A percentile compares a stretch with the other conserved stretches of the same genome.
Evolutionary conservation across 2,329 filamentous ascomycete species (phyloP).

Genomic region (Myriosclerotinia curreyana): DNA sequence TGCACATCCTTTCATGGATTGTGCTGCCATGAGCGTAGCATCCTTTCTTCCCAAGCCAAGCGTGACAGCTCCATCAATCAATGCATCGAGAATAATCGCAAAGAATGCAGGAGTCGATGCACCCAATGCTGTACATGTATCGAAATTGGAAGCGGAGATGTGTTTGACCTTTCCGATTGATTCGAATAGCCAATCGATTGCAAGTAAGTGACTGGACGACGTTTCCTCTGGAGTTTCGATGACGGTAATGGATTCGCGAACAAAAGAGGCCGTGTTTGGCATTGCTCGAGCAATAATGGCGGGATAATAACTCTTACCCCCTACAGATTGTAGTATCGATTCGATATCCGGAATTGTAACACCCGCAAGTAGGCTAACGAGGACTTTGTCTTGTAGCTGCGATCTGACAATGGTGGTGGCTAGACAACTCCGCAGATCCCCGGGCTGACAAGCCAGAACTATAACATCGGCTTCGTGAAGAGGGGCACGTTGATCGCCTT

Average conservation of each 20-base stretch:
- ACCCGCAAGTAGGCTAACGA: slow-evolving; percentile 15
- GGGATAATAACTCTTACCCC: slow-evolving; percentile 11
- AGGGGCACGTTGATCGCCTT: slow-evolving; percentile 66
- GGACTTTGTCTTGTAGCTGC: slow-evolving; percentile 15
- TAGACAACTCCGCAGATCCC: slow-evolving; percentile 66
- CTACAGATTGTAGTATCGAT: slow-evolving; percentile 9
- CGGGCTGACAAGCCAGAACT: slow-evolving; percentile 70
- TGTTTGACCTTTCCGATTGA: slow-evolving; percentile 16
- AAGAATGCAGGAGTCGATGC: slow-evolving; percentile 21
- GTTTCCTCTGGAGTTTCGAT: slow-evolving; percentile 11
- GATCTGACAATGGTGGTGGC: slow-evolving; percentile 40
- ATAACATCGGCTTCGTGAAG: slow-evolving; percentile 64
- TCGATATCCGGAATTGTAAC: slow-evolving; percentile 17
- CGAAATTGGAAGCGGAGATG: slow-evolving; percentile 5
- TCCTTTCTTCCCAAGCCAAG: slow-evolving; percentile 56
- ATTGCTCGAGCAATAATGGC: slow-evolving; percentile 13
- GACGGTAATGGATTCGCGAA: slow-evolving; percentile 14
- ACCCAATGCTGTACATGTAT: slow-evolving; percentile 42
- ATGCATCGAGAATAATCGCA: slow-evolving; percentile 18
- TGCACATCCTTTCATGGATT: slow-evolving; percentile 53
- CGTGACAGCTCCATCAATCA: slow-evolving; percentile 21
- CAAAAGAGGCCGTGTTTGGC: slow-evolving; percentile 17
- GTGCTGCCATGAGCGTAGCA: slow-evolving; percentile 40
- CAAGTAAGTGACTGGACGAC: background rate
- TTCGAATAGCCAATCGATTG: slow-evolving; percentile 11